Evolutionary conservation across 2,329 filamentous ascomycete species (phyloP).

Genomic region (Talaromyces islandicus): DNA sequence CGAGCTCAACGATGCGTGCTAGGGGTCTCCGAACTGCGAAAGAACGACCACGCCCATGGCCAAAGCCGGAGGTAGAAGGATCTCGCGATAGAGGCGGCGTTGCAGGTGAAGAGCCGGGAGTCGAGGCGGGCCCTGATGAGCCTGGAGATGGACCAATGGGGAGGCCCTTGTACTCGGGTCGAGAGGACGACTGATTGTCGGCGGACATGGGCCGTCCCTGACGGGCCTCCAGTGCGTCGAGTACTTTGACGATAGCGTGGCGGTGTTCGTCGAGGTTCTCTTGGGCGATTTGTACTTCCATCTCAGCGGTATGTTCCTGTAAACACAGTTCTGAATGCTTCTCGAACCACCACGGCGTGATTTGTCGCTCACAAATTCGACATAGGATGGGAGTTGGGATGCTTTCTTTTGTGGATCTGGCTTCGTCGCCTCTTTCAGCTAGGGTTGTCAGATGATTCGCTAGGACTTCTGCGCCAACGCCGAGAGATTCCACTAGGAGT

Average conservation of each 20-base stretch:
- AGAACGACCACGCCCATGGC: constrained; percentile 75
- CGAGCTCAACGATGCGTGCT: constrained; percentile 86
- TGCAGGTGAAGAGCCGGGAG: constrained; percentile 64
- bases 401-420: constrained; percentile 66
- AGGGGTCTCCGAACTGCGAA: constrained; percentile 88
- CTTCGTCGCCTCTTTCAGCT: constrained; percentile 73
- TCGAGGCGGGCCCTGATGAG: constrained; percentile 65
- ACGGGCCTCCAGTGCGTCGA: constrained; percentile 78
- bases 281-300: constrained; percentile 95
- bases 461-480: constrained; percentile 88
- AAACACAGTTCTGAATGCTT: constrained; percentile 96
- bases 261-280: constrained; percentile 89
- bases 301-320: constrained; percentile 92
- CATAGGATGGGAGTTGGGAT: constrained; percentile 83
- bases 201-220: constrained; percentile 36
- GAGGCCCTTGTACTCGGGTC: constrained; percentile 81
- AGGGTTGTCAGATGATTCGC: constrained; percentile 88
- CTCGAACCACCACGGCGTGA: constrained; percentile 99
- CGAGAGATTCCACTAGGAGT: constrained; percentile 84
- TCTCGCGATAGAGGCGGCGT: constrained; percentile 62
- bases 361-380: constrained; percentile 94
- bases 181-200: constrained; percentile 39
- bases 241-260: constrained; percentile 87
- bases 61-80: constrained; percentile 59
- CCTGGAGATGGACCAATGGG: constrained; percentile 68